phyloP scores from a whole-genome alignment of 2,329 filamentous ascomycete genomes.

The Phialophora chinensis region DNA sequence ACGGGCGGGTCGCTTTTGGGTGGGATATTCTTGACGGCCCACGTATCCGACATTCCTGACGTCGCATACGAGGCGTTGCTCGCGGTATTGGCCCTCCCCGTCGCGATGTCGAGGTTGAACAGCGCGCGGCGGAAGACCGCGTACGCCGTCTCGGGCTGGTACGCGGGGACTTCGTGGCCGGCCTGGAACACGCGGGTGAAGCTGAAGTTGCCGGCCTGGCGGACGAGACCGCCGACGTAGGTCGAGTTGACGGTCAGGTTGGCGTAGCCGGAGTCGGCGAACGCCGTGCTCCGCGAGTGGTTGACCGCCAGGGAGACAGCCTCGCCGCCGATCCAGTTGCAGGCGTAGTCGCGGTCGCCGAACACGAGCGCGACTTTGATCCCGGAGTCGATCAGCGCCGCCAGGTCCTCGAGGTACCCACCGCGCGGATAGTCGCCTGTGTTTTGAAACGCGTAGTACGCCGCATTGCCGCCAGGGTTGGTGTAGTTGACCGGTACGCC shows the following conservation, averaged over 20 bases:
- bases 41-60: slow-evolving; percentile 17
- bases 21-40: slow-evolving; percentile 43
- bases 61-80: slow-evolving; percentile 20
- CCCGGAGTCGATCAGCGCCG: slow-evolving; percentile 59
- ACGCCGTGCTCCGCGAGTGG: slow-evolving; percentile 48
- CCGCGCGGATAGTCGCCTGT: slow-evolving; percentile 44
- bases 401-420: slow-evolving; percentile 54
- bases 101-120: slow-evolving; percentile 45
- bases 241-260: slow-evolving; percentile 44
- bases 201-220: slow-evolving; percentile 50
- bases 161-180: slow-evolving; percentile 42
- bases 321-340: slow-evolving; percentile 7
- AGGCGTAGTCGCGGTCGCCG: slow-evolving; percentile 49
- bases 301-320: slow-evolving; percentile 45
- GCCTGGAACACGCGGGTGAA: slow-evolving; percentile 49
- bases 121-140: slow-evolving; percentile 47
- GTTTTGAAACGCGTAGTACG: slow-evolving; percentile 53
- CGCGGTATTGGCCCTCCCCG: slow-evolving; percentile 38
- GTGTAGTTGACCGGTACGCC: slow-evolving; percentile 64
- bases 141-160: slow-evolving; percentile 48
- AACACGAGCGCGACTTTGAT: slow-evolving; percentile 53
- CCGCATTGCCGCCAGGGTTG: slow-evolving; percentile 47
- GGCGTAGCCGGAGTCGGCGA: slow-evolving; percentile 53
- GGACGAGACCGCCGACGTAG: slow-evolving; percentile 50
- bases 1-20: slow-evolving; percentile 49